Conservation (phyloP, 768 basidiomycete species). For the Auriscalpium microsporum region DNA sequence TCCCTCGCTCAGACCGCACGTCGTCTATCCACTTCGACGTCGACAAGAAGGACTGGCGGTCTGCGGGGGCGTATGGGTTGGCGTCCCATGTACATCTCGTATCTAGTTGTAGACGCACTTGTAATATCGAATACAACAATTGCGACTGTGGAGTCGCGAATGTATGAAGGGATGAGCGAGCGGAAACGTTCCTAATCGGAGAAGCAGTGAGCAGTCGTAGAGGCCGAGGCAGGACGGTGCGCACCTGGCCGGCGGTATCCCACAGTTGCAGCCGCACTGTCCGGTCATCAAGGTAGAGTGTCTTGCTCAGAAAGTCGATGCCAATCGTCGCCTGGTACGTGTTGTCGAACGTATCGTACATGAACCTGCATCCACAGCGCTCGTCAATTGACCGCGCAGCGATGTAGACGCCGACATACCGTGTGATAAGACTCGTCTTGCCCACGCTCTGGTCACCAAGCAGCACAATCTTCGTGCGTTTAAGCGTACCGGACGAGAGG, state of each 20-base stretch:
- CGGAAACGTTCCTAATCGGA: constrained; percentile 81
- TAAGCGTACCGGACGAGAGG: constrained; percentile 82
- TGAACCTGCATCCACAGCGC: constrained; percentile 49
- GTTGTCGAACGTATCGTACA: constrained; percentile 99
- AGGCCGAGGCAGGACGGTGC: constrained; percentile 10
- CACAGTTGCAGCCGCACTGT: constrained; percentile 96
- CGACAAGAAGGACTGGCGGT: constrained; percentile 95
- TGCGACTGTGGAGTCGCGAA: constrained; percentile 96
- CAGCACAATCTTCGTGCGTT: constrained; percentile 93
- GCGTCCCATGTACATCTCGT: neutral
- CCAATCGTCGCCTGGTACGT: constrained; percentile 97
- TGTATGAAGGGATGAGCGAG: constrained; percentile 96
- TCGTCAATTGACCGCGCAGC: constrained; percentile 2
- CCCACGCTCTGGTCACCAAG: constrained; percentile 97
- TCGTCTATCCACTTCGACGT: constrained; percentile 99
- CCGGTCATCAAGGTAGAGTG: constrained; percentile 98
- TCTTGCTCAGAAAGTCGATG: constrained; percentile 99
- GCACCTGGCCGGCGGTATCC: constrained; percentile 95
- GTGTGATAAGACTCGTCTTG: constrained; percentile 96
- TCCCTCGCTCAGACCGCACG: constrained; percentile 92
- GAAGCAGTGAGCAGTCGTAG: neutral
- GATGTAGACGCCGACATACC: constrained; percentile 37
- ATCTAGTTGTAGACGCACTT: constrained; percentile 46
- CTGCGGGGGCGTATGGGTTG: constrained; percentile 31
- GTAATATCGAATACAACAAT: constrained; percentile 99